Evolutionary conservation across 2,329 filamentous ascomycete species (phyloP).

Genomic region (Alternaria triticina): DNA sequence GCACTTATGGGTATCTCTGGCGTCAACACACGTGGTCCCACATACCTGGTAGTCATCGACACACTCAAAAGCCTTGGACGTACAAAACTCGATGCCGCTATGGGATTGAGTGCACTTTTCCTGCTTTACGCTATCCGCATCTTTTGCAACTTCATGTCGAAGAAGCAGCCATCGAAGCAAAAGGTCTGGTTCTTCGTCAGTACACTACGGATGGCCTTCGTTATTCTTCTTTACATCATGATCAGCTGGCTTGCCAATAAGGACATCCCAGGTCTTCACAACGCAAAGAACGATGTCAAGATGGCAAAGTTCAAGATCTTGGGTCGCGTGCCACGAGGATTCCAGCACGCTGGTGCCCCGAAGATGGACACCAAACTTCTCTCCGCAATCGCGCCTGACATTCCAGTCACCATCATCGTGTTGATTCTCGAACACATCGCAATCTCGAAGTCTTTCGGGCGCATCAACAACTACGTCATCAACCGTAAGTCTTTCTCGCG

Average conservation of each 20-base stretch:
- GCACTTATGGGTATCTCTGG: slow-evolving; percentile 78
- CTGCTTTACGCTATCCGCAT: slow-evolving; percentile 68
- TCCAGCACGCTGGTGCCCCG: slow-evolving; percentile 79
- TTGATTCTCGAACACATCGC: slow-evolving; percentile 95
- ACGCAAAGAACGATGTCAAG: slow-evolving; percentile 55
- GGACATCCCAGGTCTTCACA: slow-evolving; percentile 40
- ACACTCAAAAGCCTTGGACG: slow-evolving; percentile 74
- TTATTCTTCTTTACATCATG: slow-evolving; percentile 90
- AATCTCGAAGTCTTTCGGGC: slow-evolving; percentile 94
- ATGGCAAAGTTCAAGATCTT: slow-evolving; percentile 73
- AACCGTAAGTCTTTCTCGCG: slow-evolving; percentile 58
- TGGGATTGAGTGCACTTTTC: slow-evolving; percentile 81
- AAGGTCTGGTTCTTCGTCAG: slow-evolving; percentile 89
- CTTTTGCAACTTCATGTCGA: slow-evolving; percentile 59
- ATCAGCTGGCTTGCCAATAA: slow-evolving; percentile 87
- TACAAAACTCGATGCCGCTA: slow-evolving; percentile 77
- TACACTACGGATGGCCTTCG: slow-evolving; percentile 87
- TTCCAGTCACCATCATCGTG: slow-evolving; percentile 91
- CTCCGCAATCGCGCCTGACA: slow-evolving; percentile 69
- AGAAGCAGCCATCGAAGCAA: slow-evolving; percentile 73
- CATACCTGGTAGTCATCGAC: slow-evolving; percentile 86
- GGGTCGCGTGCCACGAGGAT: slow-evolving; percentile 51
- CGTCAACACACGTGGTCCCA: slow-evolving; percentile 76
- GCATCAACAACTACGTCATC: slow-evolving; percentile 95
- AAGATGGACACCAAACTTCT: slow-evolving; percentile 71